Conservation (phyloP, 1,284 basidiomycete species). For the Tylopilus sp. region DNA sequence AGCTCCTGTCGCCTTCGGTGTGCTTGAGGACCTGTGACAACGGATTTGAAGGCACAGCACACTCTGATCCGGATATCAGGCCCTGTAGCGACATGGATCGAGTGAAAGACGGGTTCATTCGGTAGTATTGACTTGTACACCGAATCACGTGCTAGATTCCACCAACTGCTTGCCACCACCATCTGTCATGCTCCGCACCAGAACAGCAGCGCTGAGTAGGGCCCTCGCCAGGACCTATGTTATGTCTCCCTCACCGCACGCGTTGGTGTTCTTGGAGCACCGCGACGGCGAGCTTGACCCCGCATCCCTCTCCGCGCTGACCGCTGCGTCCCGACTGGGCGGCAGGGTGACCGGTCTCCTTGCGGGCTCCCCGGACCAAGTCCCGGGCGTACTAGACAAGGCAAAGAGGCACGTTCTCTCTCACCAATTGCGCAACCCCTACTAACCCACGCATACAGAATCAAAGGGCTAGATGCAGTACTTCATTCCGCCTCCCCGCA, state of each 20-base stretch:
- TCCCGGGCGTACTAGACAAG: slow-evolving; percentile 67
- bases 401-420: slow-evolving; percentile 66
- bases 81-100: slow-evolving; percentile 67
- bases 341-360: slow-evolving; percentile 88
- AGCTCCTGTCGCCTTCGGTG: slow-evolving; percentile 83
- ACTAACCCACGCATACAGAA: slow-evolving; percentile 31
- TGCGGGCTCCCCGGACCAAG: slow-evolving; percentile 69
- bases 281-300: slow-evolving; percentile 79
- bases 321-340: slow-evolving; percentile 83
- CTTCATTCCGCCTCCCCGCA: slow-evolving; percentile 51
- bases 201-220: slow-evolving; percentile 25
- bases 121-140: neutral
- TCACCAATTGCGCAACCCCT: neutral
- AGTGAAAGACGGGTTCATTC: neutral
- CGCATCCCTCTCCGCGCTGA: slow-evolving; percentile 84
- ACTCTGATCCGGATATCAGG: slow-evolving; percentile 89
- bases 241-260: slow-evolving; percentile 55
- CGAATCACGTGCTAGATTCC: slow-evolving; percentile 23
- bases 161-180: no score
- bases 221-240: slow-evolving; percentile 50
- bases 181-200: slow-evolving; percentile 36
- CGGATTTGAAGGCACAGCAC: slow-evolving; percentile 82
- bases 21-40: slow-evolving; percentile 90
- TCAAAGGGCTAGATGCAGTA: slow-evolving; percentile 47
- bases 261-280: slow-evolving; percentile 89